Base-by-base conservation (phyloP, 441 rosid genomes). In the Bruguiera hainesii region DNA sequence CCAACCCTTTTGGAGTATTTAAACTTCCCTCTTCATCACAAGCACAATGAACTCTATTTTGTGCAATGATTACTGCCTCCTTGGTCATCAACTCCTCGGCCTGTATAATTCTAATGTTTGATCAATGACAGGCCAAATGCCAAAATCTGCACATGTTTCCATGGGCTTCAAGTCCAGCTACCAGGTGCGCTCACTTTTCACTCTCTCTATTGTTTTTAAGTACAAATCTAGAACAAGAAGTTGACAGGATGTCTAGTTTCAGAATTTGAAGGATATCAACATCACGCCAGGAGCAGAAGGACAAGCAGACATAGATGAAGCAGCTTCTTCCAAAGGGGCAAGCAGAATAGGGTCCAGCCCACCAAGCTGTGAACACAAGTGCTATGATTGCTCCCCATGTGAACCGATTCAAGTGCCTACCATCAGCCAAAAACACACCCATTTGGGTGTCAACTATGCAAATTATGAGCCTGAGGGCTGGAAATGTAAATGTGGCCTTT, bases 401-500 rank as follows among this genome's bases (percentile, higher is more conserved):
- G 83, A 83, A 78, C 81, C 96, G 35, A 50, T 81, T 52, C 87
- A 88, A 73, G 89, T 88, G 37, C 91, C 93, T 3, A 79, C 87
- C 59, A 82, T 73, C 39, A 76, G 60, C 73, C 67, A 69, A 21
- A 60, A 31, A 1, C 78, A 73, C 48, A 72, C 63, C 59, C 71
- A 72, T 39, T 65, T 81, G 56, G 77, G 71, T 62, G 68, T 81
- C 20, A 77, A 82, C 59, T 89, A 84, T 67, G 77, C 93, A 16
- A 87, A 87, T 74, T 89, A 84, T 64, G 84, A 87, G 58, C 96
- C 96, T 51, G 89, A 84, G 64, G 83, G 83, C 0, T 89, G 93
- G 96, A 84, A 84, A 80, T 89, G 93, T 80, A 87, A 83, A 57
- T 90, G 93, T 76, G 80, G 87, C 48, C 87, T 89, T 70, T 70